phyloP scores from a whole-genome alignment of 139 green algal species.

The Tetraselmis chui region DNA sequence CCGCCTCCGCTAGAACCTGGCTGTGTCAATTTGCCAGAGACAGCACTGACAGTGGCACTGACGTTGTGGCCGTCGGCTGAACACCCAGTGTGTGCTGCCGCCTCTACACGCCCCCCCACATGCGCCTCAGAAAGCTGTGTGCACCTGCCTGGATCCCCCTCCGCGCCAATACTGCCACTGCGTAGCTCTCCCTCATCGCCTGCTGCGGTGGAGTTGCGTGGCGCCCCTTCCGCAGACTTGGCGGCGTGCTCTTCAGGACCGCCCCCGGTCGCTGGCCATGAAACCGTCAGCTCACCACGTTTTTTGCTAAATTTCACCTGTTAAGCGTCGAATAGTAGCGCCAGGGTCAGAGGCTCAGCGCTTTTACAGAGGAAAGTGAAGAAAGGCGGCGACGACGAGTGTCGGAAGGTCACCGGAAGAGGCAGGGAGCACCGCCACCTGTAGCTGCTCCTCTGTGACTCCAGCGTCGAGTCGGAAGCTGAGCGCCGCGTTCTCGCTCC shows the following conservation, averaged over 20 bases:
- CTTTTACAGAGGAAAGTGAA: neutral
- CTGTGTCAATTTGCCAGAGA: no score
- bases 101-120: neutral
- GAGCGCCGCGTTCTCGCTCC: neutral
- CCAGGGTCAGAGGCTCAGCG: neutral
- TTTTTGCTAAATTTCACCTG: neutral
- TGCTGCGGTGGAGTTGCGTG: neutral
- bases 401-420: neutral
- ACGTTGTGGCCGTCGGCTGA: no score
- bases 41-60: no score
- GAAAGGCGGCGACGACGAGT: neutral
- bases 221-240: no score
- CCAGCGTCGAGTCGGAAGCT: neutral
- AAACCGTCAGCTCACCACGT: neutral
- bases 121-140: neutral
- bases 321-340: neutral
- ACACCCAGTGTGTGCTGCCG: neutral
- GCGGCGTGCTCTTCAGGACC: neutral
- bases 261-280: no score
- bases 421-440: neutral
- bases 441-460: neutral
- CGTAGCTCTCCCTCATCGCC: neutral
- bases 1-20: neutral
- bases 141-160: neutral
- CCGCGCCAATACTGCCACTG: neutral